These are phyloP conservation scores for Globisporangium nodosum DNA, from an alignment of 352 stramenopile species.

Conservation along the genomic window DNA sequence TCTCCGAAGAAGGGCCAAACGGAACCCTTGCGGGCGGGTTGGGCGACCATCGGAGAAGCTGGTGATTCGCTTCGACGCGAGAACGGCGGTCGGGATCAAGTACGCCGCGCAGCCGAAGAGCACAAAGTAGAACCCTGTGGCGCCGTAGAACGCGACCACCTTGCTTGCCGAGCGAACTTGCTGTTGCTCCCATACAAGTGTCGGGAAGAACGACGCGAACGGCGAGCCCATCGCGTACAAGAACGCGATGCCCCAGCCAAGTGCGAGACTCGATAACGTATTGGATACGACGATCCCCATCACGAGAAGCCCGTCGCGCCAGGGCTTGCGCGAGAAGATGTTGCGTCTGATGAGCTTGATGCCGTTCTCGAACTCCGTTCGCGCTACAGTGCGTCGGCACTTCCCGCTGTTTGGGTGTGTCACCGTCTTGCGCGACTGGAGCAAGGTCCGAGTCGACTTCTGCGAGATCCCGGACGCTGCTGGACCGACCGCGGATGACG, in stretches of 20 bases:
- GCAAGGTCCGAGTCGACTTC: neutral
- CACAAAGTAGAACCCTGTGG: constrained; percentile 23
- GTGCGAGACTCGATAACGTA: constrained; percentile 15
- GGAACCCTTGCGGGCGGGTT: constrained; percentile 4
- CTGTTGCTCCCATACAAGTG: neutral
- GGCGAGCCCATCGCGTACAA: constrained; percentile 25
- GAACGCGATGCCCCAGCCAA: constrained; percentile 15
- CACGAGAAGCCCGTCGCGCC: constrained; percentile 22
- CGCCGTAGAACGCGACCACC: constrained; percentile 13
- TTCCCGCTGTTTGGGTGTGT: neutral
- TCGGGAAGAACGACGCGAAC: constrained; percentile 11
- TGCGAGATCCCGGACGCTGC: neutral
- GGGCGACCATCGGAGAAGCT: constrained; percentile 8
- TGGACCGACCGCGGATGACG: neutral
- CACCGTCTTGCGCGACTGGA: neutral
- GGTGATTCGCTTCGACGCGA: constrained; percentile 12
- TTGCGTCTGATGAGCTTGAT: constrained; percentile 26
- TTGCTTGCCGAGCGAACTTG: neutral
- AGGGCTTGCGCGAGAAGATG: constrained; percentile 20
- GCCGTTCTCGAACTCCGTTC: constrained; percentile 21
- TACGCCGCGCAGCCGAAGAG: constrained; percentile 18
- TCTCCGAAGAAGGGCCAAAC: constrained; percentile 2
- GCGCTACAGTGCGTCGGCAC: constrained; percentile 3
- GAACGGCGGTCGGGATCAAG: constrained; percentile 12
- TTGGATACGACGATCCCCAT: constrained; percentile 32